phyloP scores from a whole-genome alignment of 129 eudicot species.

The Daucus carota region DNA sequence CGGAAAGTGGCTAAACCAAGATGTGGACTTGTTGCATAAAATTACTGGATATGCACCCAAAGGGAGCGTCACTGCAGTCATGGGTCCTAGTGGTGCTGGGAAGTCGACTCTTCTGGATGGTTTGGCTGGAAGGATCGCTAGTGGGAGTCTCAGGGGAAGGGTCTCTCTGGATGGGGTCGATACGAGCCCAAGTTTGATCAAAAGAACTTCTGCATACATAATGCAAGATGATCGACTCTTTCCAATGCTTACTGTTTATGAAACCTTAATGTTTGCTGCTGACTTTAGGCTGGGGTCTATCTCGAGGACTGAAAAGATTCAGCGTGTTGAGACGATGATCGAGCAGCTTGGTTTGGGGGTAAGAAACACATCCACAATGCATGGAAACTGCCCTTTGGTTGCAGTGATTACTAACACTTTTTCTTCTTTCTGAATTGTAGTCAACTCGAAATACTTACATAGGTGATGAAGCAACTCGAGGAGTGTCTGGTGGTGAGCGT shows the following conservation, averaged over 20 bases:
- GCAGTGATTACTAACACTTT: conserved; percentile 6
- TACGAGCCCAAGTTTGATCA: conserved; percentile 56
- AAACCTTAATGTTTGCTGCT: conserved; percentile 72
- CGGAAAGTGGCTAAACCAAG: conserved; percentile 54
- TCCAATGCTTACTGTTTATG: conserved; percentile 74
- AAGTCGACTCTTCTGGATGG: conserved; percentile 78
- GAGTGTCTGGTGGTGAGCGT: conserved; percentile 87
- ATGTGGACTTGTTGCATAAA: conserved; percentile 45
- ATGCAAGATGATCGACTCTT: conserved; percentile 81
- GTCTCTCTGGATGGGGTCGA: conserved; percentile 63
- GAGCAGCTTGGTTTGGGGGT: conserved; percentile 76
- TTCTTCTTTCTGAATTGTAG: conserved; percentile 31
- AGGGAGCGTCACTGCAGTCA: conserved; percentile 77
- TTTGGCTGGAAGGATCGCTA: conserved; percentile 74
- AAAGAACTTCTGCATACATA: conserved; percentile 65
- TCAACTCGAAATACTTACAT: conserved; percentile 64
- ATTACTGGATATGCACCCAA: conserved; percentile 73
- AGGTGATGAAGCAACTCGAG: conserved; percentile 75
- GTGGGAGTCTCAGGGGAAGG: conserved; percentile 65
- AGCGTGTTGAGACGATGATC: conserved; percentile 55
- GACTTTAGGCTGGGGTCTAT: conserved; percentile 66
- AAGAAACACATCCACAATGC: conserved; percentile 12
- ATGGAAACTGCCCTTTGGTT: background rate
- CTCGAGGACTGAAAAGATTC: conserved; percentile 47
- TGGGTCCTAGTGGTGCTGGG: conserved; percentile 98